Percentiles rank a stretch among this genome's conserved stretches.
phyloP scores from a whole-genome alignment of 2,329 filamentous ascomycete species.

The Colletotrichum viniferum region DNA sequence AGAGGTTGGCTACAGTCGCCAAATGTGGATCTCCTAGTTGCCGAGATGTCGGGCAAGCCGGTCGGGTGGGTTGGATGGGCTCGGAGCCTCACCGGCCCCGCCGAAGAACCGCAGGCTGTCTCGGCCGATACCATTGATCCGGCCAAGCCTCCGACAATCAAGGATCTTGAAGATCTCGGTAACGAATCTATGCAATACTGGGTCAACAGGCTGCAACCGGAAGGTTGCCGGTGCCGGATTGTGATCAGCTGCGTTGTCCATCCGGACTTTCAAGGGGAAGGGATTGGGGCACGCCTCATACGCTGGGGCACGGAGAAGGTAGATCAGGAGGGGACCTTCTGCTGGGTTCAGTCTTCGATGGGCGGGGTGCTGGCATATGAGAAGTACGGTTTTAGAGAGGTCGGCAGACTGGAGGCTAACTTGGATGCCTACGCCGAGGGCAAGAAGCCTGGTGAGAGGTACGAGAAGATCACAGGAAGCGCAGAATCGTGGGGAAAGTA shows the following conservation, averaged over 20 bases:
- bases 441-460: not conserved
- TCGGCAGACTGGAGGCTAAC: conserved; percentile 4
- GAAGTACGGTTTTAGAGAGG: conserved; percentile 30
- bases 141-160: conserved; percentile 21
- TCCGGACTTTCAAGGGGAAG: conserved; percentile 32
- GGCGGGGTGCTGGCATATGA: conserved; percentile 32
- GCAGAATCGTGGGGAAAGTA: conserved; percentile 25
- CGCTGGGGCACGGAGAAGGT: conserved; percentile 33
- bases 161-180: conserved; percentile 33
- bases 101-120: not conserved
- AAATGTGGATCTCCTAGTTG: conserved; percentile 35
- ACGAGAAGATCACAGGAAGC: conserved; percentile 9
- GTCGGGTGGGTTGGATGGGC: conserved; percentile 40
- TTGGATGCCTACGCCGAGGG: not conserved
- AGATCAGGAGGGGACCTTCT: conserved; percentile 33
- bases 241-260: conserved; percentile 36
- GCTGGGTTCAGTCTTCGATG: conserved; percentile 29
- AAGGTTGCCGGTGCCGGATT: conserved; percentile 34
- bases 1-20: conserved; percentile 25
- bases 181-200: conserved; percentile 33
- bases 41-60: conserved; percentile 31
- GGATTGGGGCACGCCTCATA: conserved; percentile 37
- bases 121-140: not conserved
- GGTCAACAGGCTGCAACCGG: conserved; percentile 28
- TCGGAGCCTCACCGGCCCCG: conserved; percentile 23